These are phyloP conservation scores for Spongospora subterranea DNA, from an alignment of 208 protist species.

Conservation along the genomic window DNA sequence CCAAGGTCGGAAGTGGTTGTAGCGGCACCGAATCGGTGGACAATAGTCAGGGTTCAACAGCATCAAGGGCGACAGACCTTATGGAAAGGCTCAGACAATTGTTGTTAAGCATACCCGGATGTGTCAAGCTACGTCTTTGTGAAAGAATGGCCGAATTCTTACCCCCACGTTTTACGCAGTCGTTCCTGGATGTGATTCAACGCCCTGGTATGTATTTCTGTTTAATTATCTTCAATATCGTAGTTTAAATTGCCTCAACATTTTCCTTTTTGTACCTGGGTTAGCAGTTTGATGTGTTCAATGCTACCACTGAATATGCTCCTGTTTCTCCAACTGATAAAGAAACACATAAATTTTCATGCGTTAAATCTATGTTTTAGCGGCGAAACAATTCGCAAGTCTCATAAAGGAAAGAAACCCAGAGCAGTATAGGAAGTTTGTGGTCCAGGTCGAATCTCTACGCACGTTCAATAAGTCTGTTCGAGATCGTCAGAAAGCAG, in stretches of 20 bases:
- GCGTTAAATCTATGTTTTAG: background rate
- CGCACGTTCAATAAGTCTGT: background rate
- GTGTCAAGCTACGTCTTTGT: background rate
- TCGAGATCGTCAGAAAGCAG: background rate
- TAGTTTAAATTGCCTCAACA: background rate
- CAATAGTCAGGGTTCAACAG: background rate
- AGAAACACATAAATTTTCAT: background rate
- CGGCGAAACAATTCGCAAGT: background rate
- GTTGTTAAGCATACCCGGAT: background rate
- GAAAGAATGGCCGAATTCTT: constrained; percentile 3
- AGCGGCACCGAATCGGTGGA: background rate
- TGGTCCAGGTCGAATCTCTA: background rate
- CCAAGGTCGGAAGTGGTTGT: background rate
- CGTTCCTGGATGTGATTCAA: no score
- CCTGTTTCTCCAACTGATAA: background rate
- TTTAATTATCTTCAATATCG: background rate
- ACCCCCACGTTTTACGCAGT: background rate
- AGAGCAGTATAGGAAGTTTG: background rate
- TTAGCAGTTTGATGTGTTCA: background rate
- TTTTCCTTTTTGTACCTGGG: background rate
- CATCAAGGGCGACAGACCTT: background rate
- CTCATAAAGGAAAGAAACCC: background rate
- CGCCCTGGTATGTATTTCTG: background rate
- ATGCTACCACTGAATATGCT: background rate
- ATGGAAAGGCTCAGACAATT: background rate